A percentile compares a stretch with the other conserved stretches of the same genome.
Evolutionary conservation across 192 early-diverging fungal species (phyloP).

Genomic region (Kickxella alabastrina): DNA sequence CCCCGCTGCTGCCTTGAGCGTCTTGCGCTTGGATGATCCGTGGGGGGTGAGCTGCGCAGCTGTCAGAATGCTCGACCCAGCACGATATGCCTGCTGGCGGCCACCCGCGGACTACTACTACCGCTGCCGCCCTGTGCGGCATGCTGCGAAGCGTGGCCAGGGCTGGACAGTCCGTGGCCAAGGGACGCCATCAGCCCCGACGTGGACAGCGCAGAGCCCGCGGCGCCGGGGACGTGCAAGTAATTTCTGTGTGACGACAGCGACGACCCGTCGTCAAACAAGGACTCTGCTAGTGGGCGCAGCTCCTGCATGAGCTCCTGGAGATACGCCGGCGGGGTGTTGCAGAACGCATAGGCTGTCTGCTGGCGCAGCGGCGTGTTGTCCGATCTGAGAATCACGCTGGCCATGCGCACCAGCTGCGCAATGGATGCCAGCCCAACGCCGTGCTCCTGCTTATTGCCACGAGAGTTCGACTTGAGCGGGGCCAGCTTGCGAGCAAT

Average conservation of each 20-base stretch:
- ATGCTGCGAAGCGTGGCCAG: slow-evolving; percentile 2
- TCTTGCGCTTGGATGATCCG: slow-evolving; percentile 17
- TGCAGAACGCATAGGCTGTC: slow-evolving; percentile 27
- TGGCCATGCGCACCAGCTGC: slow-evolving; percentile 47
- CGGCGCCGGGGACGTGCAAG: slow-evolving; percentile 25
- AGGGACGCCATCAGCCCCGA: slow-evolving; percentile 21
- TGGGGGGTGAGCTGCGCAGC: slow-evolving; percentile 19
- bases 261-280: slow-evolving; percentile 41
- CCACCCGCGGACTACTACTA: slow-evolving; percentile 11
- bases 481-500: slow-evolving; percentile 48
- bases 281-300: slow-evolving; percentile 35
- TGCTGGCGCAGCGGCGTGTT: slow-evolving; percentile 41
- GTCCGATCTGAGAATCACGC: slow-evolving; percentile 33
- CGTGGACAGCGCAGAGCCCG: slow-evolving; percentile 2
- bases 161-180: slow-evolving; percentile 19
- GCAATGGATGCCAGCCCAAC: slow-evolving; percentile 36
- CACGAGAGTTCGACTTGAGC: slow-evolving; percentile 34
- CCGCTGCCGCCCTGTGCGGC: neutral
- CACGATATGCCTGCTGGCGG: slow-evolving; percentile 8
- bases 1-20: slow-evolving; percentile 8
- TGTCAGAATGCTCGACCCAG: slow-evolving; percentile 11
- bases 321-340: slow-evolving; percentile 30
- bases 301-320: slow-evolving; percentile 46
- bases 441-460: slow-evolving; percentile 42
- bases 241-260: slow-evolving; percentile 40